Percentiles rank a stretch among this genome's conserved stretches.
Conservation (phyloP, 257 asterid species). For the Solanum dulcamara region DNA sequence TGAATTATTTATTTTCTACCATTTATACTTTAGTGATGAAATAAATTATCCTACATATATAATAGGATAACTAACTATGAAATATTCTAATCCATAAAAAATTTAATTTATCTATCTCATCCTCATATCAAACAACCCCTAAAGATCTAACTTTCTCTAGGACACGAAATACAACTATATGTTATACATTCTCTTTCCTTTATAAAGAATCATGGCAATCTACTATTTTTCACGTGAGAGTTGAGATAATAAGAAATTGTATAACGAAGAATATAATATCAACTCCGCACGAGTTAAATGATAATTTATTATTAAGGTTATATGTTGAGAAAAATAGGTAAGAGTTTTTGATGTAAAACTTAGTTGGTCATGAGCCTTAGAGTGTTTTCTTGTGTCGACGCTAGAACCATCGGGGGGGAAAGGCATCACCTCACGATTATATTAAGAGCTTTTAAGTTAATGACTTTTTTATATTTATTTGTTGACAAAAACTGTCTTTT, state of each 20-base stretch:
- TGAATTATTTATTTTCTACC: too few species aligned
- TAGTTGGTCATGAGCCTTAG: not conserved
- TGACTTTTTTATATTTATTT: not conserved
- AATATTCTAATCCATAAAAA: too few species aligned
- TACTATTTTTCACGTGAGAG: not conserved
- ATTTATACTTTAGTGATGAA: too few species aligned
- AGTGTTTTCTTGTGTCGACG: conserved; percentile 23
- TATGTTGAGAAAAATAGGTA: not conserved
- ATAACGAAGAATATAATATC: not conserved
- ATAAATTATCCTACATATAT: too few species aligned
- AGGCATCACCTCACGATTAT: conserved; percentile 7
- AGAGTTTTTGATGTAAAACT: conserved; percentile 24
- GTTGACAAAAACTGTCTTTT: too few species aligned
- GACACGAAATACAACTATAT: not conserved
- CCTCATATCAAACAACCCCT: too few species aligned
- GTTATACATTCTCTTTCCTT: not conserved
- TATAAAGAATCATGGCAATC: not conserved
- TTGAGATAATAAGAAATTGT: not conserved
- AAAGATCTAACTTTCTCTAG: not conserved
- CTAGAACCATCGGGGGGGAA: not conserved
- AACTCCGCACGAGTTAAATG: not conserved
- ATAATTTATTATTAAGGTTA: not conserved
- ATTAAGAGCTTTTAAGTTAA: not conserved
- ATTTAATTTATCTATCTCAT: too few species aligned
- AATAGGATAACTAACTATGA: too few species aligned